Evolutionary conservation across 257 asterid species (phyloP), one percentile per base, ranked within the genome.

Genomic region (Capsicum pubescens): DNA sequence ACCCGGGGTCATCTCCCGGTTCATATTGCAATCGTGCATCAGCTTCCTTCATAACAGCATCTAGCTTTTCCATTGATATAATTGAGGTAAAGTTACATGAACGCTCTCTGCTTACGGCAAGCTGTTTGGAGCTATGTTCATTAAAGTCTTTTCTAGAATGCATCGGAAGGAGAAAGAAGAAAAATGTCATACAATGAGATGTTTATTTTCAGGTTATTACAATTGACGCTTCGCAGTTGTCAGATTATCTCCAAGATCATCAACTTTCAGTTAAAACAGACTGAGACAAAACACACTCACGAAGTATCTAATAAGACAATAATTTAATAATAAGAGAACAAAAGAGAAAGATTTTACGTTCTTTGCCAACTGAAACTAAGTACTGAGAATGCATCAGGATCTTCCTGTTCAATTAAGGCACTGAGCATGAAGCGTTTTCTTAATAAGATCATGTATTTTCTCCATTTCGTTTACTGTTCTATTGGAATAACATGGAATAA

Each of bases 41-140:
- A 67, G 74, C 21, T 0, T 14, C 14, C 21, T 67, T 67, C 74
- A 14, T 50, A 67, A 67, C 21, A 67, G 7, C 74, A 36, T 67
- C 50, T 35, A 13, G 50, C 74, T 67, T 35, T 35, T 67, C 74
- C 50, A 35, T 36, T 7, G 74, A 67, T 67, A 11, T 12, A 67
- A 35, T 67, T 67, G 50, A 67, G 50, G 74, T 67, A 67, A 83
- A 86, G 78, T 87, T 84, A 67, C 78, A 78, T 5, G 26, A 82
- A 56, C 66, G 79, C 70, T 85, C 84, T 56, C 77, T 83, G 79
- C 76, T 82, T 35, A 81, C 64, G 26, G 85, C 76, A 67, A 61
- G 77, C 66, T 88, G 91, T 77, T 81, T 87, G 13, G 87, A 32
- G 64, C 64, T 88, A 63, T 86, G 86, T 63, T 83, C 85, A n/a